Percentiles rank a stretch among this genome's conserved stretches.
Evolutionary conservation across 2,329 filamentous ascomycete genomes (phyloP).

Genomic region (Endocalyx cinctus): DNA sequence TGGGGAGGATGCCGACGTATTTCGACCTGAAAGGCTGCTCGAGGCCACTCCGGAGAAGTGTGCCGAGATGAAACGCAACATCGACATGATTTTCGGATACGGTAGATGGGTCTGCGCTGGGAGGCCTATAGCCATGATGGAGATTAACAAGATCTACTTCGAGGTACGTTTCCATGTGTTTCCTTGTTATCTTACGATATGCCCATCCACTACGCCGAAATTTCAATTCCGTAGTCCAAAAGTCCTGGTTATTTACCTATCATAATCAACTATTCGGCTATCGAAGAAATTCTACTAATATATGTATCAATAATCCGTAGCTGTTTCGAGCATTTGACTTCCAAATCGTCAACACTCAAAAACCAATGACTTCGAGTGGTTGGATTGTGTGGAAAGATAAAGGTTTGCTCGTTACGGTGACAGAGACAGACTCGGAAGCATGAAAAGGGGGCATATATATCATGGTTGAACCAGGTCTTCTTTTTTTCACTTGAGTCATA

Average conservation of each 20-base stretch:
- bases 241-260: conserved; percentile 1
- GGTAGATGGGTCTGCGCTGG: conserved; percentile 7
- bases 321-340: conserved; percentile 2
- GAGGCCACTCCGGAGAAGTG: conserved; percentile 2
- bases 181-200: too few relatives aligned
- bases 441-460: not conserved
- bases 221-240: not conserved
- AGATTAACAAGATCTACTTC: conserved; percentile 8
- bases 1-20: conserved; percentile 10
- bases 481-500: too few relatives aligned
- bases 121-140: conserved; percentile 7
- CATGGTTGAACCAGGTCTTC: not conserved
- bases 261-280: too few relatives aligned
- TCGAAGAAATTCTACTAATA: too few relatives aligned
- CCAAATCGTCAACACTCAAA: not conserved
- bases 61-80: conserved; percentile 6
- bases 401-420: not conserved
- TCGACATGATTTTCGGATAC: conserved; percentile 11
- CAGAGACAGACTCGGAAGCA: not conserved
- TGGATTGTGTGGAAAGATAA: not conserved
- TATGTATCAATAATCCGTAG: too few relatives aligned
- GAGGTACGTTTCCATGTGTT: conserved; percentile 4
- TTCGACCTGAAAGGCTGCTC: conserved; percentile 12
- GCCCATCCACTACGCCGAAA: too few relatives aligned
- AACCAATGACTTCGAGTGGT: not conserved